These are phyloP conservation scores for Dothistroma pini DNA, from an alignment of 2,329 filamentous ascomycete species.

Conservation along the genomic window DNA sequence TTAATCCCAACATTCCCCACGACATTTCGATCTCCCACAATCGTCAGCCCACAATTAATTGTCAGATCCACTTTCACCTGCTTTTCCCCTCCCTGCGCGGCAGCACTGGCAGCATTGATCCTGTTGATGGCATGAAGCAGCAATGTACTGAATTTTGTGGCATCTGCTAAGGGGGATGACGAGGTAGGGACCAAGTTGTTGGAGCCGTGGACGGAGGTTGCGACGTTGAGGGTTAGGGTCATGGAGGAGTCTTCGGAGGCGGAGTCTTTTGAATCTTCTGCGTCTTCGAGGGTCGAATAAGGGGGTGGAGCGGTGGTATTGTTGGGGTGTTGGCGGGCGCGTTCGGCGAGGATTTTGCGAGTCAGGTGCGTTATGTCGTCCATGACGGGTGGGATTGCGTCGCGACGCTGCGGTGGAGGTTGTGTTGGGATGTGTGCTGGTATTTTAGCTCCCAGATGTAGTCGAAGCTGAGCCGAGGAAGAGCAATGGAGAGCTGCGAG, in stretches of 20 bases:
- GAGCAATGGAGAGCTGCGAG: too few species aligned
- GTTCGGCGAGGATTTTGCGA: conserved; percentile 24
- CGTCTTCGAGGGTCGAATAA: conserved; percentile 22
- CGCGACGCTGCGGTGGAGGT: neutral
- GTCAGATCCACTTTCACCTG: conserved; percentile 48
- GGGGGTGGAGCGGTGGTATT: conserved; percentile 20
- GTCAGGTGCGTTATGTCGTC: conserved; percentile 23
- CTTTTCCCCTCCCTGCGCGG: conserved; percentile 35
- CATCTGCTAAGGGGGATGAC: conserved; percentile 36
- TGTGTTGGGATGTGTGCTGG: neutral
- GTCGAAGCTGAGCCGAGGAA: neutral
- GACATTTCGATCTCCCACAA: conserved; percentile 32
- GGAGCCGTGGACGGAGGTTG: conserved; percentile 45
- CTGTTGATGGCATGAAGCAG: conserved; percentile 44
- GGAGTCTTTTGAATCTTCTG: conserved; percentile 11
- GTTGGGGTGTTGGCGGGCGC: conserved; percentile 15
- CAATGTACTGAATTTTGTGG: conserved; percentile 42
- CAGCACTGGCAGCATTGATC: conserved; percentile 35
- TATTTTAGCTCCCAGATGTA: neutral
- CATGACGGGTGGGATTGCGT: conserved; percentile 12
- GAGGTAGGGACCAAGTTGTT: conserved; percentile 49
- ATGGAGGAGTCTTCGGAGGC: conserved; percentile 11
- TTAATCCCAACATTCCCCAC: conserved; percentile 29
- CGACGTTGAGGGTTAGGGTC: conserved; percentile 48
- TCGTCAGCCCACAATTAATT: conserved; percentile 34